phyloP scores from a whole-genome alignment of 306 rosid genomes.

The Lathyrus sativus region DNA sequence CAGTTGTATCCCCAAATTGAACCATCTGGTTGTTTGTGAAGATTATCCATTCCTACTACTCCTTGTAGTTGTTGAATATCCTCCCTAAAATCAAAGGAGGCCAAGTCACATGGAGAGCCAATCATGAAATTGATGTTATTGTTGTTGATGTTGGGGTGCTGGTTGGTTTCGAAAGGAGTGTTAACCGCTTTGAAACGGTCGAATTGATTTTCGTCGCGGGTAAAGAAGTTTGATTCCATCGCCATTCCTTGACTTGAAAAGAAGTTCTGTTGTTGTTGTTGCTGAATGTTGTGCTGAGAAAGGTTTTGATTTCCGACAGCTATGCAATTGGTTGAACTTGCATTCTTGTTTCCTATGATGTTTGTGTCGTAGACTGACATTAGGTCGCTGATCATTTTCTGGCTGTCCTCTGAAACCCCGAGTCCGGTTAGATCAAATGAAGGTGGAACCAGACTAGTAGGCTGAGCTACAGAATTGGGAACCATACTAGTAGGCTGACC shows the following conservation, averaged over 20 bases:
- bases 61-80: conserved; percentile 40
- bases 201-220: conserved; percentile 54
- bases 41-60: conserved; percentile 48
- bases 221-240: conserved; percentile 51
- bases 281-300: conserved; percentile 44
- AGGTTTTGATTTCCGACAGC: conserved; percentile 45
- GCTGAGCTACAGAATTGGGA: conserved; percentile 42
- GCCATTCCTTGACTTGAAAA: conserved; percentile 49
- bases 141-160: conserved; percentile 27
- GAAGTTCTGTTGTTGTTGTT: conserved; percentile 48
- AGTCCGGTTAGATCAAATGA: conserved; percentile 53
- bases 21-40: conserved; percentile 56
- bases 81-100: conserved; percentile 57
- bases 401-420: conserved; percentile 65
- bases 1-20: conserved; percentile 54
- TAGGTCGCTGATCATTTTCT: conserved; percentile 59
- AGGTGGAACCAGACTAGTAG: conserved; percentile 49
- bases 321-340: conserved; percentile 27
- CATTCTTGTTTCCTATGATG: conserved; percentile 45
- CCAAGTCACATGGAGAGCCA: conserved; percentile 55
- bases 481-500: too few species aligned
- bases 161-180: conserved; percentile 52
- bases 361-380: conserved; percentile 58
- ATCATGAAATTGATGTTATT: conserved; percentile 50
- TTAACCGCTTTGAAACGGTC: conserved; percentile 53